Evolutionary conservation across 345 rosid species (phyloP).

Genomic region (Tarenaya hassleriana): DNA sequence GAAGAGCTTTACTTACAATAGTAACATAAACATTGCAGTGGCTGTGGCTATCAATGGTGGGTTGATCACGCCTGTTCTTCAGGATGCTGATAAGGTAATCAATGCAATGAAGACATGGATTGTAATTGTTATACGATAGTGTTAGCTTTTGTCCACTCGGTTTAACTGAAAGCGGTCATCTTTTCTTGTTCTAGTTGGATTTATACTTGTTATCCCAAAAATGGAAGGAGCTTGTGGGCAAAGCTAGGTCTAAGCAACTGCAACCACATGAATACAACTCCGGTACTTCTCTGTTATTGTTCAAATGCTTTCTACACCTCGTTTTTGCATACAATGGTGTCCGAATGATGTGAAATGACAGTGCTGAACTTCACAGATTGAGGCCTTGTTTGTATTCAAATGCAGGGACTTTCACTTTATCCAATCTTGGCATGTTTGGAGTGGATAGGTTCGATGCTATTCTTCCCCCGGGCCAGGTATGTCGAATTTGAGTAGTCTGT

Average conservation of each 20-base stretch:
- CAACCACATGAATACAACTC: slow-evolving; percentile 95
- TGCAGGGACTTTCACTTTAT: slow-evolving; percentile 89
- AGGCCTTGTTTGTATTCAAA: slow-evolving; percentile 3
- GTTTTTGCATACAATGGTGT: neutral
- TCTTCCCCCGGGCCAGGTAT: slow-evolving; percentile 92
- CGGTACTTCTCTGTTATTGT: slow-evolving; percentile 36
- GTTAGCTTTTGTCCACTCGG: neutral
- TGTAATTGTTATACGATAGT: slow-evolving; percentile 18
- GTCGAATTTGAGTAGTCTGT: neutral
- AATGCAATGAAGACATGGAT: neutral
- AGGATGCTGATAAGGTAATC: slow-evolving; percentile 86
- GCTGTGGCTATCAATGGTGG: slow-evolving; percentile 96
- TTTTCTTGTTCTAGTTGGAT: slow-evolving; percentile 56
- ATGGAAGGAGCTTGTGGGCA: slow-evolving; percentile 95
- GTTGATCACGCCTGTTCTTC: slow-evolving; percentile 92
- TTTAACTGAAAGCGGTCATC: slow-evolving; percentile 1
- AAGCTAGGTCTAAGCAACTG: slow-evolving; percentile 79
- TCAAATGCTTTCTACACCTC: neutral
- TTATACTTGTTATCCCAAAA: slow-evolving; percentile 76
- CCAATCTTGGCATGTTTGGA: slow-evolving; percentile 94
- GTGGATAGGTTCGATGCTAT: slow-evolving; percentile 98
- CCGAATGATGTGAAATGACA: slow-evolving; percentile 5
- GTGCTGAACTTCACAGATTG: neutral
- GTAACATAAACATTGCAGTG: slow-evolving; percentile 73
- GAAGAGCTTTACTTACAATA: slow-evolving; percentile 65